Evolutionary conservation across 2,329 filamentous ascomycete genomes (phyloP).

Genomic region (Thelonectria olida): DNA sequence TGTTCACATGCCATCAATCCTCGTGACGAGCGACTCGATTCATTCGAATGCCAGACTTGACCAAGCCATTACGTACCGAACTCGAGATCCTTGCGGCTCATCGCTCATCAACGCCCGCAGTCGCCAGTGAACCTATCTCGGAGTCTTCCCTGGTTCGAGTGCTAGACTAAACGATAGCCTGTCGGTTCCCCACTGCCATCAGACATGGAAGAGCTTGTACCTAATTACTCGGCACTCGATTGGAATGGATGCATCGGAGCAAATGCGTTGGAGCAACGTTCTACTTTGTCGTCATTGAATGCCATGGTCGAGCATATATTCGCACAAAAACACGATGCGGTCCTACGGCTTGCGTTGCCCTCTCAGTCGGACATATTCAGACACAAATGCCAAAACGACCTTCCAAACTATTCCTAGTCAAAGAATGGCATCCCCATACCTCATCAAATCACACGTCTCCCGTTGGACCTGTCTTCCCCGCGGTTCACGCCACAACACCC

Average conservation of each 20-base stretch:
- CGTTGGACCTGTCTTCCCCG: conserved; percentile 18
- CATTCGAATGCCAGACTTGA: background rate
- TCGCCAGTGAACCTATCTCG: background rate
- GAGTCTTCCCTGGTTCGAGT: background rate
- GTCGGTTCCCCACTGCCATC: conserved; percentile 15
- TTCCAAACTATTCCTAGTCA: conserved; percentile 10
- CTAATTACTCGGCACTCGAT: background rate
- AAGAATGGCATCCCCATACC: conserved; percentile 13
- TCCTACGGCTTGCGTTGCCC: too few relatives aligned
- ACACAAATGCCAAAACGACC: background rate
- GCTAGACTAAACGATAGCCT: background rate
- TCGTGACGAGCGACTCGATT: background rate
- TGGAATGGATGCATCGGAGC: conserved; percentile 1
- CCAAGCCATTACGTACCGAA: conserved; percentile 16
- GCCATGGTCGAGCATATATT: too few relatives aligned
- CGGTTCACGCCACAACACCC: conserved; percentile 15
- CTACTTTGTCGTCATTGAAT: background rate
- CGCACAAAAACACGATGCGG: background rate
- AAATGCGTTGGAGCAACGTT: background rate
- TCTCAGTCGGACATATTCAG: background rate
- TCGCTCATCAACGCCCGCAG: conserved; percentile 15
- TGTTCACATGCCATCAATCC: background rate
- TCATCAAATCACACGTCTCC: conserved; percentile 23
- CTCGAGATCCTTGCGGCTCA: conserved; percentile 2
- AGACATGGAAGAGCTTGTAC: background rate